Evolutionary conservation across 2,329 filamentous ascomycete genomes (phyloP), one percentile per base, ranked within the genome.

Genomic region (Fusarium virguliforme): DNA sequence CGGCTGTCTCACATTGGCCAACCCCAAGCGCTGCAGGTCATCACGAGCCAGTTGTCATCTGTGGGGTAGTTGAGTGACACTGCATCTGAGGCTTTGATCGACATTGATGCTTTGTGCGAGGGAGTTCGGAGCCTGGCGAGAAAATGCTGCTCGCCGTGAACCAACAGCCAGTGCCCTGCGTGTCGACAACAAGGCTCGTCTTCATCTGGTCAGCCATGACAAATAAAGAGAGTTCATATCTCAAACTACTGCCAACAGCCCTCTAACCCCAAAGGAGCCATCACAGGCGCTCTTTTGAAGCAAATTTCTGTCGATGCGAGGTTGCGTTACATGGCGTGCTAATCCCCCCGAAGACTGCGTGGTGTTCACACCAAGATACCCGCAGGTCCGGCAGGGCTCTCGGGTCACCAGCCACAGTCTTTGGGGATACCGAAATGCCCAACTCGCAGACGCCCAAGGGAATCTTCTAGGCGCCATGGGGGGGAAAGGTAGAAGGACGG

Each of bases 1-100:
- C 53, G 35, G 34, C 38, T 61, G 54, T 61, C 68, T 60, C 64
- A 63, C 64, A 54, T 46, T 51, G 54, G 32, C 46, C 65, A 65
- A 53, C 53, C 59, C 53, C 38, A 66, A 51, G 38, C 43, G 35
- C 62, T 67, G 70, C 72, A 71, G 59, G 70, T 53, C 60, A 70
- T 74, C 72, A 70, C 60, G 64, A 72, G 68, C 63, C 67, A 71
- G 57, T 48, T 71, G 59, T 69, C 70, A 57, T 62, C 58, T 67
- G 64, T 71, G 70, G 69, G 67, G 66, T 66, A 65, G 34, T 26
- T 59, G 64, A 61, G 55, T 40, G 61, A 65, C 50, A 65, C 51
- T 60, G 34, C 68, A 50, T 54, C 65, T 55, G 57, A 62, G 55
- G 55, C 22, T 67, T 22, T 54, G 60, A 60, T 68, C 54, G 40